phyloP scores from a whole-genome alignment of 2,329 filamentous ascomycete species.

The Zalaria obscura region DNA sequence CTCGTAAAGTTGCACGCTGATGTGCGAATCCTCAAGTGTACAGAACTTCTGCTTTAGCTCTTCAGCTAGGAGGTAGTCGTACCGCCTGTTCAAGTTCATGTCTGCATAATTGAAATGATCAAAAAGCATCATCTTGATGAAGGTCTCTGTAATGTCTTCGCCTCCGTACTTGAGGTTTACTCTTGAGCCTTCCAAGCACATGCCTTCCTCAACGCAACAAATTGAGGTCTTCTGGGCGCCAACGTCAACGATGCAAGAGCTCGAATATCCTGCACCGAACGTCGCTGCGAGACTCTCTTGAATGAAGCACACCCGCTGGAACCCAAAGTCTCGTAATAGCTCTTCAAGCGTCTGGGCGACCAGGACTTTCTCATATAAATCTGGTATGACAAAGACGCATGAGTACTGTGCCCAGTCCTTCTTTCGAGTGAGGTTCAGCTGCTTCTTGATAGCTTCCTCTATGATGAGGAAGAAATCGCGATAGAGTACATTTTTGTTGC shows the following conservation, averaged over 20 bases:
- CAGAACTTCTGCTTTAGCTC: conserved; percentile 90
- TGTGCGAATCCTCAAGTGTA: conserved; percentile 78
- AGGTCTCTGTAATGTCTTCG: conserved; percentile 81
- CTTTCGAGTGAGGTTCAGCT: conserved; percentile 63
- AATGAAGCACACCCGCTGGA: conserved; percentile 80
- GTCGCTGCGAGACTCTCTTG: conserved; percentile 92
- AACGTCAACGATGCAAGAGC: conserved; percentile 88
- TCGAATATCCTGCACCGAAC: conserved; percentile 88
- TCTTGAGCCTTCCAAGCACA: conserved; percentile 86
- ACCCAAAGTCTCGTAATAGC: conserved; percentile 78
- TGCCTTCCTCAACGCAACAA: conserved; percentile 90
- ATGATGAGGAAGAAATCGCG: conserved; percentile 79
- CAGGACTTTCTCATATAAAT: conserved; percentile 89
- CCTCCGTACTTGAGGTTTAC: conserved; percentile 93
- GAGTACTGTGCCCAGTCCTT: conserved; percentile 82
- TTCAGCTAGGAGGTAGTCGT: conserved; percentile 87
- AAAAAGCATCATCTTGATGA: conserved; percentile 95
- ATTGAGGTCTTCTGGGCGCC: conserved; percentile 96
- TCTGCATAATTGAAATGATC: conserved; percentile 93
- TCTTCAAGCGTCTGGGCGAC: conserved; percentile 75
- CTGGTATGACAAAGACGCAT: conserved; percentile 93
- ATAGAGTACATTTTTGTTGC: conserved; percentile 62
- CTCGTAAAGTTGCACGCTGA: conserved; percentile 75
- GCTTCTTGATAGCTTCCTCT: conserved; percentile 73
- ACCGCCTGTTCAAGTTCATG: conserved; percentile 78